phyloP scores from a whole-genome alignment of 2,329 filamentous ascomycete species.

The Byssochlamys sp. region DNA sequence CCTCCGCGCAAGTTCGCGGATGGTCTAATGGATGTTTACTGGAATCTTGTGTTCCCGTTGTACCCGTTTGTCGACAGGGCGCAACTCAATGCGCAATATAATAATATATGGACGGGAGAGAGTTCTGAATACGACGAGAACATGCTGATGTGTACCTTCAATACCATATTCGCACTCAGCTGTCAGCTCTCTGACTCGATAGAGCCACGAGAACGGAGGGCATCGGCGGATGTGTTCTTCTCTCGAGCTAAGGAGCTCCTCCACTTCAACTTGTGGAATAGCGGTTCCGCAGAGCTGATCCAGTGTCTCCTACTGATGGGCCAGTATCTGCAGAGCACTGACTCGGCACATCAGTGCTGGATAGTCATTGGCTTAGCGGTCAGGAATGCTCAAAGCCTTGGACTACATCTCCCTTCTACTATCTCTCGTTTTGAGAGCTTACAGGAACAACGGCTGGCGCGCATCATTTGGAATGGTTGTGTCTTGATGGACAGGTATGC shows the following conservation, averaged over 20 bases:
- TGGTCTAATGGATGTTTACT: slow-evolving; percentile 38
- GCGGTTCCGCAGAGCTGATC: slow-evolving; percentile 36
- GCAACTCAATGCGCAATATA: slow-evolving; percentile 31
- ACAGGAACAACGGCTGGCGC: slow-evolving; percentile 10
- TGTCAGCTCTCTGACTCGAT: slow-evolving; percentile 37
- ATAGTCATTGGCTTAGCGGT: slow-evolving; percentile 41
- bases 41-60: slow-evolving; percentile 38
- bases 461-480: slow-evolving; percentile 29
- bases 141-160: slow-evolving; percentile 37
- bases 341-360: slow-evolving; percentile 42
- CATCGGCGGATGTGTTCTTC: slow-evolving; percentile 35
- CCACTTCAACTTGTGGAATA: slow-evolving; percentile 35
- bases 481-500: slow-evolving; percentile 28
- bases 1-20: slow-evolving; percentile 40
- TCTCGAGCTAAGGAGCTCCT: slow-evolving; percentile 35
- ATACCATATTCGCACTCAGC: slow-evolving; percentile 40
- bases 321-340: slow-evolving; percentile 43
- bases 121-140: slow-evolving; percentile 30
- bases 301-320: slow-evolving; percentile 41
- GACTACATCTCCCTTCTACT: slow-evolving; percentile 37
- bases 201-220: slow-evolving; percentile 31
- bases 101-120: slow-evolving; percentile 33
- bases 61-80: slow-evolving; percentile 38
- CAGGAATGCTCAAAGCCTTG: slow-evolving; percentile 40
- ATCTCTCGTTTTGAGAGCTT: slow-evolving; percentile 10